A percentile compares a stretch with the other conserved stretches of the same genome.
These are phyloP conservation scores for Rasamsonia emersonii DNA, from an alignment of 2,329 filamentous ascomycete genomes.

Conservation along the genomic window DNA sequence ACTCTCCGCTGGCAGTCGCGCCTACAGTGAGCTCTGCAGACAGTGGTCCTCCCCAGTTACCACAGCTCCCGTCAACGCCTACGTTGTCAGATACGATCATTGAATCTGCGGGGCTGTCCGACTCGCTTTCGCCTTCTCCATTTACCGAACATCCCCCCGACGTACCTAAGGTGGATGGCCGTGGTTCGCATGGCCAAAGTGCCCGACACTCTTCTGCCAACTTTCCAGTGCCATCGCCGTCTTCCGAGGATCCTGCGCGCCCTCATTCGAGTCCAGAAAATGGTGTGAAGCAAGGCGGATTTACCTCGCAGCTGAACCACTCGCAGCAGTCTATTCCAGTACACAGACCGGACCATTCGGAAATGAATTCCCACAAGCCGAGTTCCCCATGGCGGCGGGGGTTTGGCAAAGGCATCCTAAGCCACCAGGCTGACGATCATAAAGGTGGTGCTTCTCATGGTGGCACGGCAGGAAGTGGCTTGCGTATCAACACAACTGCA, in stretches of 20 bases:
- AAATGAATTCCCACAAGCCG: conserved; percentile 22
- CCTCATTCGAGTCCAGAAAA: conserved; percentile 26
- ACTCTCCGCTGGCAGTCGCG: conserved; percentile 10
- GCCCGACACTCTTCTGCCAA: conserved; percentile 21
- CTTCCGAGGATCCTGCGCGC: conserved; percentile 17
- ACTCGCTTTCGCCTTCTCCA: conserved; percentile 11
- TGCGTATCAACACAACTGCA: conserved; percentile 16
- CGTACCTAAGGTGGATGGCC: conserved; percentile 16
- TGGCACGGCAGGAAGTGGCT: conserved; percentile 15
- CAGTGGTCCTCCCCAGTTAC: conserved; percentile 25
- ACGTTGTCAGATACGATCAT: conserved; percentile 20
- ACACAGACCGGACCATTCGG: conserved; percentile 16
- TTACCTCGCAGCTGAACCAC: conserved; percentile 18
- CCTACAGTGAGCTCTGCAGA: conserved; percentile 9
- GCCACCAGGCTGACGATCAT: conserved; percentile 16
- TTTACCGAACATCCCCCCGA: conserved; percentile 16
- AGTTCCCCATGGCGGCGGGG: conserved; percentile 28
- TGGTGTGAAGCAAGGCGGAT: conserved; percentile 12
- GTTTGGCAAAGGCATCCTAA: conserved; percentile 23
- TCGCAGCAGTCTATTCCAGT: conserved; percentile 18
- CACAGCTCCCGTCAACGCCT: conserved; percentile 21
- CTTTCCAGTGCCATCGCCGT: conserved; percentile 18
- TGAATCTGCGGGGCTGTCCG: conserved; percentile 13
- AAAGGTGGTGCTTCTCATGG: conserved; percentile 21
- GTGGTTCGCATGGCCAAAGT: conserved; percentile 9